Conservation (phyloP, 225 moss, liverwort and hornwort species). For the Climacium dendroides region DNA sequence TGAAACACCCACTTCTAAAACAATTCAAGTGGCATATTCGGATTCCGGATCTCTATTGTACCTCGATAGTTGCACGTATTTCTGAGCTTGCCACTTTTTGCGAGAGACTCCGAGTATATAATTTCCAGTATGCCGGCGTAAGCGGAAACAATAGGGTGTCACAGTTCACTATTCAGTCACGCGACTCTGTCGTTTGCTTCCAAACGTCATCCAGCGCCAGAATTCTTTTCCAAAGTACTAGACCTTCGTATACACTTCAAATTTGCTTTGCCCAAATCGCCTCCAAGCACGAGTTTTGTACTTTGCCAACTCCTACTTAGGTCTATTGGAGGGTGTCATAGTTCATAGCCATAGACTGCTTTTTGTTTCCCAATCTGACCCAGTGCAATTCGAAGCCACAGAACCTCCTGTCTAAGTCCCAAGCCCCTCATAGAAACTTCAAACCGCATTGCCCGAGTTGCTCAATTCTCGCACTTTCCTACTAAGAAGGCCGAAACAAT, state of each 20-base stretch:
- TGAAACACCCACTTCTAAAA: not conserved
- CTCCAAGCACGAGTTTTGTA: not conserved
- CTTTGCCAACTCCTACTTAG: too few relatives aligned
- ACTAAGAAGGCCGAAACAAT: not conserved
- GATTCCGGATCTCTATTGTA: not conserved
- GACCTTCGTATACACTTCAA: not conserved
- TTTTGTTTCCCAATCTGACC: not conserved
- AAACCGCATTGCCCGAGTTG: not conserved
- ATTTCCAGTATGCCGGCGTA: not conserved
- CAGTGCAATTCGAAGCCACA: not conserved
- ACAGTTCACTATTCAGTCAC: not conserved
- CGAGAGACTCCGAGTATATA: not conserved
- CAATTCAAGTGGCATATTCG: not conserved
- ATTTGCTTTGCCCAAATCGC: not conserved
- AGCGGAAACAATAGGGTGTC: not conserved
- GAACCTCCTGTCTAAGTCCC: not conserved
- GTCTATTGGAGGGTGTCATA: not conserved
- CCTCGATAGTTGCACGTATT: not conserved
- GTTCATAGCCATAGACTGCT: not conserved
- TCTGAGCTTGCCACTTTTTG: not conserved
- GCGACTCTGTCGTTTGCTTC: not conserved
- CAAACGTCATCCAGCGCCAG: not conserved
- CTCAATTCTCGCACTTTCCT: not conserved
- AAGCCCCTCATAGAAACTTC: not conserved
- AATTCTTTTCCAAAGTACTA: not conserved